Conservation (phyloP, 2,329 filamentous ascomycete species). For the Chaetomium olivaceum region DNA sequence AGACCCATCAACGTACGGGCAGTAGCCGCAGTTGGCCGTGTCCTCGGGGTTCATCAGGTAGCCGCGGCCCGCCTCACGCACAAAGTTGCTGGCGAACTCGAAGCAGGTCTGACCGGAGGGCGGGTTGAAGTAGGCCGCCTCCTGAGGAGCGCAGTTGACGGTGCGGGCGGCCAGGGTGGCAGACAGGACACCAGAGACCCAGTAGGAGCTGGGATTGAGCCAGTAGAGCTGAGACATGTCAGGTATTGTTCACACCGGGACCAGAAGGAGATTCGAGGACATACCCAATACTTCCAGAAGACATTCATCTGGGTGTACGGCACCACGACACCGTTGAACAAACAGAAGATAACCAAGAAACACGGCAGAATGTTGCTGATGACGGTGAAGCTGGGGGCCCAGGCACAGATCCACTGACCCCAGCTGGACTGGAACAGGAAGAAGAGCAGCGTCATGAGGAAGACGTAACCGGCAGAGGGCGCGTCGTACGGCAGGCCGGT, state of each 20-base stretch:
- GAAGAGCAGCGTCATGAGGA: constrained; percentile 76
- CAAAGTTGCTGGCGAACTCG: constrained; percentile 57
- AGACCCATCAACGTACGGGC: constrained; percentile 62
- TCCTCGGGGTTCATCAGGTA: constrained; percentile 61
- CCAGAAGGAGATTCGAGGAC: constrained; percentile 36
- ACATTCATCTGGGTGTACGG: constrained; percentile 64
- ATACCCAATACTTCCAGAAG: constrained; percentile 67
- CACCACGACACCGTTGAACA: constrained; percentile 77
- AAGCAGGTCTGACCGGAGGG: constrained; percentile 62
- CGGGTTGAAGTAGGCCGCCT: constrained; percentile 61
- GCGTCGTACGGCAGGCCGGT: constrained; percentile 68
- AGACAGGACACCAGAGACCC: constrained; percentile 62
- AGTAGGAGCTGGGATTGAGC: constrained; percentile 67
- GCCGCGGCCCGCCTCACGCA: constrained; percentile 52
- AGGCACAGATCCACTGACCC: constrained; percentile 85
- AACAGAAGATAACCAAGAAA: constrained; percentile 73
- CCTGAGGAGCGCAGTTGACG: constrained; percentile 55
- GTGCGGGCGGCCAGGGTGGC: constrained; percentile 56
- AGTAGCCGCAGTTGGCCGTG: constrained; percentile 65
- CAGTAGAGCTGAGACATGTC: constrained; percentile 56
- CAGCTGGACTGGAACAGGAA: constrained; percentile 73
- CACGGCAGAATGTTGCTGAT: constrained; percentile 72
- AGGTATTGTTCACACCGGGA: background rate
- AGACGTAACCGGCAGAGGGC: constrained; percentile 70
- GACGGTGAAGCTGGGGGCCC: constrained; percentile 75